These are phyloP conservation scores for Penicillium roqueforti DNA, from an alignment of 495 filamentous ascomycete genomes.

Conservation along the genomic window DNA sequence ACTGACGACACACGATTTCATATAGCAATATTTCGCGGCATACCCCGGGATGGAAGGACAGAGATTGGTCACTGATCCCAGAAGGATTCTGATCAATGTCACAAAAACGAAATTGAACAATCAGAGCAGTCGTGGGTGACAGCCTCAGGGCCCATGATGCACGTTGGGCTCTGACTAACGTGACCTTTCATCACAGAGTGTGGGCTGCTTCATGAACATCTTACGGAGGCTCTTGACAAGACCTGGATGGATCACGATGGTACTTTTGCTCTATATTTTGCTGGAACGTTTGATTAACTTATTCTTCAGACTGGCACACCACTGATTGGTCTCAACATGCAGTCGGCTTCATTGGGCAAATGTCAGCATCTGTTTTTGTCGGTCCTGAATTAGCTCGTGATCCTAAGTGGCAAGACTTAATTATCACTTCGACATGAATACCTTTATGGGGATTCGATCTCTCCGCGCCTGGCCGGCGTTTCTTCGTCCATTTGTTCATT, in stretches of 20 bases:
- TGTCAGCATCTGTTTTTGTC: slow-evolving; percentile 43
- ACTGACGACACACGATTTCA: slow-evolving; percentile 1
- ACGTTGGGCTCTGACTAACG: background rate
- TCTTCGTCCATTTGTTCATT: slow-evolving; percentile 35
- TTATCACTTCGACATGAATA: slow-evolving; percentile 35
- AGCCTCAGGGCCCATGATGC: background rate
- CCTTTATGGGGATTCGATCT: slow-evolving; percentile 26
- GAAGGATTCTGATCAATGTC: slow-evolving; percentile 8
- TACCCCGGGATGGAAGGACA: slow-evolving; percentile 13
- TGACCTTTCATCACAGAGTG: background rate
- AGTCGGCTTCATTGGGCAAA: slow-evolving; percentile 36
- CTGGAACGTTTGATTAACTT: background rate
- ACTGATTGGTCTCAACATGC: slow-evolving; percentile 25
- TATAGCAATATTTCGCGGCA: slow-evolving; percentile 12
- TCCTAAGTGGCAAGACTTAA: slow-evolving; percentile 33
- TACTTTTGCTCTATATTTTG: background rate
- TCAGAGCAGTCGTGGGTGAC: slow-evolving; percentile 11
- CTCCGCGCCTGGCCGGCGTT: slow-evolving; percentile 33
- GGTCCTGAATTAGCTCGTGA: slow-evolving; percentile 38
- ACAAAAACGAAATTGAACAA: slow-evolving; percentile 10
- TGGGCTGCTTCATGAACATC: background rate
- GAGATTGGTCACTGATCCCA: slow-evolving; percentile 2
- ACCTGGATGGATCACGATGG: background rate
- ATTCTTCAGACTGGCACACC: slow-evolving; percentile 14
- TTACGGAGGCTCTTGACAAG: background rate